A percentile compares a stretch with the other conserved stretches of the same genome.
phyloP scores from a whole-genome alignment of 2,329 filamentous ascomycete genomes.

The Pyricularia pennisetigena region DNA sequence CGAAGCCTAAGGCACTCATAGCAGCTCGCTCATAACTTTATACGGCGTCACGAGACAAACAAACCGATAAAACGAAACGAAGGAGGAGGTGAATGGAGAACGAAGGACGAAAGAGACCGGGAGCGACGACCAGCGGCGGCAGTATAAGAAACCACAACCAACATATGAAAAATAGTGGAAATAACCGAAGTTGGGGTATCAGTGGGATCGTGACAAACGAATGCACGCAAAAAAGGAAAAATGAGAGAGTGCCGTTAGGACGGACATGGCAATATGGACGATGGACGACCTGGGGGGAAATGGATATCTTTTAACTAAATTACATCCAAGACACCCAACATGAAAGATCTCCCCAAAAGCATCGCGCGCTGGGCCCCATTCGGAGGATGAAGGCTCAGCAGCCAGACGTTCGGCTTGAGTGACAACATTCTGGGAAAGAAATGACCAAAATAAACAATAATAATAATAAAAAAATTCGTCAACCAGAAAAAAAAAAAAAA shows the following conservation, averaged over 20 bases:
- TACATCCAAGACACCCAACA: background rate
- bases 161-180: background rate
- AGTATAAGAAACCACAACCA: background rate
- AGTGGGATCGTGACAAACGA: constrained; percentile 3
- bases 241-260: background rate
- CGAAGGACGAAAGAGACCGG: background rate
- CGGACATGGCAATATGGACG: background rate
- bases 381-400: background rate
- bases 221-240: constrained; percentile 6
- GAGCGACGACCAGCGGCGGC: background rate
- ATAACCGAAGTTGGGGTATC: background rate
- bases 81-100: background rate
- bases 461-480: background rate
- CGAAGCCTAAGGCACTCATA: constrained; percentile 10
- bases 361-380: background rate
- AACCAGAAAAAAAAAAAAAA: background rate
- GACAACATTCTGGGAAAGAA: background rate
- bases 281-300: background rate
- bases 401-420: background rate
- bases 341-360: constrained; percentile 3
- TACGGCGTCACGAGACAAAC: background rate
- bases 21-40: background rate
- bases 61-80: constrained; percentile 4
- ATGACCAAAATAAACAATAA: background rate
- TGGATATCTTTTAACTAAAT: constrained; percentile 2